Percentiles rank a stretch among this genome's conserved stretches.
These are phyloP conservation scores for Fonsecaea pedrosoi DNA, from an alignment of 2,329 filamentous ascomycete species.

Conservation along the genomic window DNA sequence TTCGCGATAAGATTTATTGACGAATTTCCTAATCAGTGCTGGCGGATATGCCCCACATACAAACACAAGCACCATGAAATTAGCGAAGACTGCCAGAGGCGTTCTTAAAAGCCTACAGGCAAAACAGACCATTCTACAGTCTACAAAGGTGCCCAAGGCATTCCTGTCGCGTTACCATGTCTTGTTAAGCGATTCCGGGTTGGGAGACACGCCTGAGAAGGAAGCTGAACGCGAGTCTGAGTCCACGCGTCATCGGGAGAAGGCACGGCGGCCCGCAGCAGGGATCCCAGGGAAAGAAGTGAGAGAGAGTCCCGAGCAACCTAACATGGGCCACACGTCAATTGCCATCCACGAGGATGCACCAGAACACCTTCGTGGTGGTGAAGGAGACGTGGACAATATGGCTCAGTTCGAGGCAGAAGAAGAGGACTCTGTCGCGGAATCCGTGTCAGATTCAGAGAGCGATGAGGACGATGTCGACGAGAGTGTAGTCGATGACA, in stretches of 20 bases:
- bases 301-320: conserved; percentile 24
- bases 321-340: conserved; percentile 35
- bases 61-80: conserved; percentile 34
- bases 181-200: conserved; percentile 19
- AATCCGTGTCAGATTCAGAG: conserved; percentile 40
- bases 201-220: conserved; percentile 4
- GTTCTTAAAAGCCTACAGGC: conserved; percentile 30
- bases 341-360: conserved; percentile 39
- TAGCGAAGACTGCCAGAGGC: conserved; percentile 27
- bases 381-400: conserved; percentile 15
- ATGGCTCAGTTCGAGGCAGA: conserved; percentile 38
- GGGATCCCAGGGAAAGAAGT: conserved; percentile 2
- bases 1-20: conserved; percentile 25
- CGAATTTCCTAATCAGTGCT: conserved; percentile 25
- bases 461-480: conserved; percentile 51
- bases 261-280: conserved; percentile 30
- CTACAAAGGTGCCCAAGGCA: conserved; percentile 19
- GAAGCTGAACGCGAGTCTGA: conserved; percentile 8
- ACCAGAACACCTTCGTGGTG: conserved; percentile 15
- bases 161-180: conserved; percentile 20
- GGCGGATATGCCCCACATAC: conserved; percentile 18
- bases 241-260: conserved; percentile 19
- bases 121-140: conserved; percentile 26
- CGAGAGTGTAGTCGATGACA: conserved; percentile 76
- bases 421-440: conserved; percentile 42